phyloP scores from a whole-genome alignment of 2,329 filamentous ascomycete species.

The Phialophora tarda region DNA sequence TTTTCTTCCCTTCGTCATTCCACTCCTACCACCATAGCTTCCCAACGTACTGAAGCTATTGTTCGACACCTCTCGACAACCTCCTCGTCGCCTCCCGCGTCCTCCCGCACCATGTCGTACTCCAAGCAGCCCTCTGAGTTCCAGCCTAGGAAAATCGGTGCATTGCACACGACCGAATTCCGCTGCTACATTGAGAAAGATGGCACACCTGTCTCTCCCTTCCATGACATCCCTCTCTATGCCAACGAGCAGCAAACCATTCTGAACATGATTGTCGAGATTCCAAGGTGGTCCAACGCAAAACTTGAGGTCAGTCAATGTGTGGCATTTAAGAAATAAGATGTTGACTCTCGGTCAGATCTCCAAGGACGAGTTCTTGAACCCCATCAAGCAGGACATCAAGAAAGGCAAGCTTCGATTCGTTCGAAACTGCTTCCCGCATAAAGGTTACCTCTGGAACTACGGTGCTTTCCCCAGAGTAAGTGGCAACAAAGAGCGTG shows the following conservation, averaged over 20 bases:
- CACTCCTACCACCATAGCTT: constrained; percentile 52
- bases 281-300: constrained; percentile 98
- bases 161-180: constrained; percentile 93
- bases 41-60: constrained; percentile 53
- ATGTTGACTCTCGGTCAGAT: constrained; percentile 64
- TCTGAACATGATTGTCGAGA: constrained; percentile 99
- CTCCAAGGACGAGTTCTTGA: constrained; percentile 96
- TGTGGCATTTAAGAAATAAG: constrained; percentile 20
- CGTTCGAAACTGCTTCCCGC: constrained; percentile 99
- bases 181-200: constrained; percentile 98
- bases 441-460: constrained; percentile 99
- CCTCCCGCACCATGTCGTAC: constrained; percentile 43
- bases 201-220: constrained; percentile 89
- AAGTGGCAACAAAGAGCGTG: constrained; percentile 46
- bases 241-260: constrained; percentile 95
- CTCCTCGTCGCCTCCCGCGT: constrained; percentile 35
- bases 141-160: constrained; percentile 82
- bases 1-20: constrained; percentile 36
- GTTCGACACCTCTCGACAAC: constrained; percentile 55
- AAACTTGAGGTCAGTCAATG: constrained; percentile 84
- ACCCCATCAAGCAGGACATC: constrained; percentile 98
- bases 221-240: constrained; percentile 98
- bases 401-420: constrained; percentile 99
- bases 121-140: constrained; percentile 69
- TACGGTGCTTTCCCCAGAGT: constrained; percentile 99